Percentiles rank a stretch among this genome's conserved stretches.
These are phyloP conservation scores for Coniferiporia weirii DNA, from an alignment of 1,284 basidiomycete genomes.

Conservation along the genomic window DNA sequence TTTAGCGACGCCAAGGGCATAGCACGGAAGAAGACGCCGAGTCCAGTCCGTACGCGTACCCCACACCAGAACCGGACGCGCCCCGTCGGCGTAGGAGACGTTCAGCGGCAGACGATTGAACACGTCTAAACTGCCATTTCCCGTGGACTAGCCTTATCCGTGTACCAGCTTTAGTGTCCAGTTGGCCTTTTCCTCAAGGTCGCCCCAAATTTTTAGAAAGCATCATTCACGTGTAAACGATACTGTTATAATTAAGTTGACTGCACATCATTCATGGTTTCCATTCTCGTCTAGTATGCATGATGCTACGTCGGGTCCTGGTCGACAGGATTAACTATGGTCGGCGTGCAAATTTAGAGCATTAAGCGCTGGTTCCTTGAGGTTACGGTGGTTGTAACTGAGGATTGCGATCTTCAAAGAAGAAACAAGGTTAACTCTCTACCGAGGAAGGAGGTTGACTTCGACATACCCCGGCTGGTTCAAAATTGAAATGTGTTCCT, in stretches of 20 bases:
- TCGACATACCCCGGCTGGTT: conserved; percentile 66
- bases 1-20: conserved; percentile 1
- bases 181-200: too few species aligned
- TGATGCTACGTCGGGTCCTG: too few species aligned
- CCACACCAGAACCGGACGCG: neutral
- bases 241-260: too few species aligned
- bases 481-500: conserved; percentile 78
- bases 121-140: too few species aligned
- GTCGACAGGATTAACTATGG: conserved; percentile 21
- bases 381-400: conserved; percentile 69
- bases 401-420: conserved; percentile 55
- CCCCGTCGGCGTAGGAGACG: neutral
- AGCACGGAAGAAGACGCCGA: neutral
- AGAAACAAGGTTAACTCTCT: neutral
- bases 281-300: too few species aligned
- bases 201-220: too few species aligned
- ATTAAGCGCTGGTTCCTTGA: conserved; percentile 73
- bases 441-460: neutral
- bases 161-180: neutral
- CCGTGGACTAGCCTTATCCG: too few species aligned
- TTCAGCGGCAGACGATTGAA: neutral
- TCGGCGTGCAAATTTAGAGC: conserved; percentile 67
- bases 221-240: too few species aligned
- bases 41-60: neutral
- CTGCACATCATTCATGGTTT: too few species aligned